Percentiles rank a stretch among this genome's conserved stretches.
phyloP scores from a whole-genome alignment of 208 protist genomes.

The Acanthamoeba sp. region DNA sequence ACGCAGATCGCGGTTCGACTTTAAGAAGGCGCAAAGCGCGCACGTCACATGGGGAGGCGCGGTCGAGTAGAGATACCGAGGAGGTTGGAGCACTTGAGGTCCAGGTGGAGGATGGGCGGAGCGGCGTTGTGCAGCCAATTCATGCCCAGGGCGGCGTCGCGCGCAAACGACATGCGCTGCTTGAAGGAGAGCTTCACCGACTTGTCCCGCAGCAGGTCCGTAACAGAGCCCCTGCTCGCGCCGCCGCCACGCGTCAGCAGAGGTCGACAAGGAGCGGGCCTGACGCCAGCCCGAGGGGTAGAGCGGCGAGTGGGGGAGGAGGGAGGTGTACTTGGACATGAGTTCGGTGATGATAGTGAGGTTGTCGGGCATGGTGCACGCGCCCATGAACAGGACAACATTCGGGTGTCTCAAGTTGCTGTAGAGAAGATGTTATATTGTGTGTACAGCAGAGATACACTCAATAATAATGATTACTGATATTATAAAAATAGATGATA shows the following conservation, averaged over 20 bases:
- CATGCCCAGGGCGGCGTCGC: constrained; percentile 71
- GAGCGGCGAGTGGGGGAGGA: too few relatives aligned
- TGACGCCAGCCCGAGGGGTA: too few relatives aligned
- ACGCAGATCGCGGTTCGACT: neutral
- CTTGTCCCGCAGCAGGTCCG: constrained; percentile 67
- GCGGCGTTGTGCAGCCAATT: constrained; percentile 68
- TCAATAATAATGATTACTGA: too few relatives aligned
- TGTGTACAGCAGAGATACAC: too few relatives aligned
- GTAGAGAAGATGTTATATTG: neutral
- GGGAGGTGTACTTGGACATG: constrained; percentile 7
- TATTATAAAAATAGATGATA: neutral
- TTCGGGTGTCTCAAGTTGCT: constrained; percentile 62
- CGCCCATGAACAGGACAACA: constrained; percentile 65
- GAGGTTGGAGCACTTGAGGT: constrained; percentile 78
- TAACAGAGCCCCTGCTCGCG: constrained; percentile 6
- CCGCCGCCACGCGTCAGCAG: neutral
- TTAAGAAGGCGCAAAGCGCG: neutral
- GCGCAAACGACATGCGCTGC: constrained; percentile 33
- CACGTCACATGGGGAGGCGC: neutral
- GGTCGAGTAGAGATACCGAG: constrained; percentile 20
- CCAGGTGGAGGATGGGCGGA: constrained; percentile 79
- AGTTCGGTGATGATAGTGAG: constrained; percentile 62
- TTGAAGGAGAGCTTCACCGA: constrained; percentile 57
- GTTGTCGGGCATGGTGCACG: constrained; percentile 10
- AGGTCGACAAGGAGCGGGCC: neutral